Evolutionary conservation across 1,139 yeast genomes (phyloP).

Genomic region (Protomyces macrosporus): DNA sequence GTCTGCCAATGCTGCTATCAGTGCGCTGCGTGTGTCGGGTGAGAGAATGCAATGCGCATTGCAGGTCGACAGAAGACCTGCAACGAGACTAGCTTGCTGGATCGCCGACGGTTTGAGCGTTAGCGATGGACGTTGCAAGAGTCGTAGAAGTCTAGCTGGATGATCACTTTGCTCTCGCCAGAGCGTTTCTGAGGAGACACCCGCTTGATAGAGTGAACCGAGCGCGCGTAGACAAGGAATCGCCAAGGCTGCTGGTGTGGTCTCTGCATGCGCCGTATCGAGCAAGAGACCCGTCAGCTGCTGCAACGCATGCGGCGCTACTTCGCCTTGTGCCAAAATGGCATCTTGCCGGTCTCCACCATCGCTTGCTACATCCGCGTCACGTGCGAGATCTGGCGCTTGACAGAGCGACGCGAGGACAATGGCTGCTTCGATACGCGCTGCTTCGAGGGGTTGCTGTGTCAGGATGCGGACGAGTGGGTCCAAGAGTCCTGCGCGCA

Average conservation of each 20-base stretch:
- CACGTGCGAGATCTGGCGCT: constrained; percentile 30
- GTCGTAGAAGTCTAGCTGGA: neutral
- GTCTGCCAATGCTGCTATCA: constrained; percentile 9
- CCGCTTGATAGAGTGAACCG: neutral
- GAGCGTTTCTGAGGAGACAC: neutral
- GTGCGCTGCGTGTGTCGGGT: neutral
- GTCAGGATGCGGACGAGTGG: constrained; percentile 35
- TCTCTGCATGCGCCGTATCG: neutral
- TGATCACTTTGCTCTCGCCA: neutral
- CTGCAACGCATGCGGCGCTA: neutral
- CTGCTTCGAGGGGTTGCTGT: constrained; percentile 28
- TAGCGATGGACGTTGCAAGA: neutral
- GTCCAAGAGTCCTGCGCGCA: constrained; percentile 35
- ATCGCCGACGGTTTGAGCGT: neutral
- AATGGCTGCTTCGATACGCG: constrained; percentile 36
- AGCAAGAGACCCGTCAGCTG: neutral
- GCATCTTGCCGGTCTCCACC: neutral
- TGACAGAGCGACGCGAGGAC: constrained; percentile 39
- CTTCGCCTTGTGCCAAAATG: neutral
- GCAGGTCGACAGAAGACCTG: neutral
- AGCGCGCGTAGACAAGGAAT: constrained; percentile 19
- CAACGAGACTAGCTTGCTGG: constrained; percentile 9
- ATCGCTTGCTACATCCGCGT: neutral
- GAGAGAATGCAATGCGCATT: neutral
- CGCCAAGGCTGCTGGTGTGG: neutral